Base-by-base conservation (phyloP, 106 monocot species). In the Agapanthus africanus region DNA sequence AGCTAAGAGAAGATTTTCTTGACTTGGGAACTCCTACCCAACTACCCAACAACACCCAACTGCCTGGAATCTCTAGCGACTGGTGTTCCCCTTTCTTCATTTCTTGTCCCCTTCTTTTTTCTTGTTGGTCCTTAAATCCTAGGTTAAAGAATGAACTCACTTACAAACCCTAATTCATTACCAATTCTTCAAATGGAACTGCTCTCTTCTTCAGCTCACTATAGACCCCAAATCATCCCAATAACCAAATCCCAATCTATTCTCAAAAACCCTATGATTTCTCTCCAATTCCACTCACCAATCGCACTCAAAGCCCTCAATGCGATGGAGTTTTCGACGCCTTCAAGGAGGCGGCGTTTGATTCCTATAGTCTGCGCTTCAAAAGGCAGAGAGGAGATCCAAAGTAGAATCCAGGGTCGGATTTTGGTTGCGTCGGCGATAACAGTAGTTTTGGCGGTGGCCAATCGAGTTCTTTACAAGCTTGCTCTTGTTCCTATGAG, bases 401-500 rank as follows among this genome's bases (percentile, higher is more conserved):
- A 31, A 6, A 69, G 54, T 19, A 54, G 46, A 22, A 21, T 62
- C 10, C 67, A 66, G 19, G 78, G 81, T 11, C 33, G 74, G 37
- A 86, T 91, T n/a, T 21, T 73, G 40, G 79, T 65, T 21, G 91
- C 72, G 1, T 79, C 91, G 14, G 75, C 70, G 26, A 33, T 75
- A 16, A 86, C 97, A 26, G 73, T 97, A 16, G 49, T 69, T 10
- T 46, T 97, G 7, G 91, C 91, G 23, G 89, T 97, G 26, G 75
- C 80, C 39, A 97, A 92, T 67, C 69, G 97, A 23, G 97, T 97
- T 23, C 84, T 97, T 11, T 97, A 97, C 67, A 97, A 97, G 72
- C 91, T 91, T 5, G 97, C 97, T 0, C 80, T 97, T 34, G 91
- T 92, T 18, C 97, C 97, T 30, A 82, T 97, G 97, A 89, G 74